A percentile compares a stretch with the other conserved stretches of the same genome.
phyloP scores from a whole-genome alignment of 2,329 filamentous ascomycete genomes.

The Rachicladosporium sp. region DNA sequence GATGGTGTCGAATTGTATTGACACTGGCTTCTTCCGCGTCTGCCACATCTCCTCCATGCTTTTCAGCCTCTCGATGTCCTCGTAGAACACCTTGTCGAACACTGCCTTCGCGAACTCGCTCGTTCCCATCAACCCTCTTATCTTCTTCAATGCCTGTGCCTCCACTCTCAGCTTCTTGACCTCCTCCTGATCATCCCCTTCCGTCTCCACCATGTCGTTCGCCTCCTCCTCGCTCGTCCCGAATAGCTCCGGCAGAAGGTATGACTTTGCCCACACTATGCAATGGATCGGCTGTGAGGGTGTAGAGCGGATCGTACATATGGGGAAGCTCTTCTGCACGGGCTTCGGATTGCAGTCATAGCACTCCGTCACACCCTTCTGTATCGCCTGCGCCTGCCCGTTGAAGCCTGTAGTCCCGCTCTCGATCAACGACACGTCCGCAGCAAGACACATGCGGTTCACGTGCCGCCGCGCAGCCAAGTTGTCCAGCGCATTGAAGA shows the following conservation, averaged over 20 bases:
- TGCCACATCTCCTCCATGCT: slow-evolving; percentile 98
- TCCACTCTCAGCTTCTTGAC: slow-evolving; percentile 80
- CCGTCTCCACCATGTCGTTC: slow-evolving; percentile 63
- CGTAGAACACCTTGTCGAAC: slow-evolving; percentile 84
- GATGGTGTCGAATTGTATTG: slow-evolving; percentile 51
- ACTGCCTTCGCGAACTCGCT: slow-evolving; percentile 64
- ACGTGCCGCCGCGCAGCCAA: slow-evolving; percentile 87
- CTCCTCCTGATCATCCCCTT: slow-evolving; percentile 77
- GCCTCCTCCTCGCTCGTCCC: slow-evolving; percentile 80
- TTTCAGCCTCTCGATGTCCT: slow-evolving; percentile 69
- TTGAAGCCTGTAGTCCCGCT: slow-evolving; percentile 97
- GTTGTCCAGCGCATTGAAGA: slow-evolving; percentile 97
- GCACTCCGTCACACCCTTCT: slow-evolving; percentile 74
- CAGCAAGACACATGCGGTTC: slow-evolving; percentile 92
- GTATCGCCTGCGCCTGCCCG: slow-evolving; percentile 93
- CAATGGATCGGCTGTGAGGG: slow-evolving; percentile 95
- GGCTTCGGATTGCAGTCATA: slow-evolving; percentile 92
- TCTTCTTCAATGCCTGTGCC: slow-evolving; percentile 68
- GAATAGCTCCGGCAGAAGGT: slow-evolving; percentile 88
- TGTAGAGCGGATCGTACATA: slow-evolving; percentile 94
- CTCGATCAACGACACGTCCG: slow-evolving; percentile 81
- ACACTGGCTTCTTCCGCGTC: slow-evolving; percentile 58
- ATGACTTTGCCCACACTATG: slow-evolving; percentile 98
- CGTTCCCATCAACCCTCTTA: slow-evolving; percentile 69
- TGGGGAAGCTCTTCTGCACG: slow-evolving; percentile 81